Conservation (phyloP, 768 basidiomycete genomes). For the Dioszegia crocea region DNA sequence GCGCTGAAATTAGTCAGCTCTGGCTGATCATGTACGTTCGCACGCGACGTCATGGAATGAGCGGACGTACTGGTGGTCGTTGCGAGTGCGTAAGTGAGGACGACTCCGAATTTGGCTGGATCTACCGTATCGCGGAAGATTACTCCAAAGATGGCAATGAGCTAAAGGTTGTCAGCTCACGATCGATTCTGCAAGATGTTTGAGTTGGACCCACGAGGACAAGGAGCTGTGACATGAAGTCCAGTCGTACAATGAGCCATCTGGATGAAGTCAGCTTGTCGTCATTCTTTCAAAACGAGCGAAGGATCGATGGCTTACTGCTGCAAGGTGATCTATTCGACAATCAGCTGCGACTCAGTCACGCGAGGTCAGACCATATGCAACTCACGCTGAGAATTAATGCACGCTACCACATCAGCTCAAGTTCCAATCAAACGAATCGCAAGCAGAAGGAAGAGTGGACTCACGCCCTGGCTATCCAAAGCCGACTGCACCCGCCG, state of each 20-base stretch:
- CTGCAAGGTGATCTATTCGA: constrained; percentile 23
- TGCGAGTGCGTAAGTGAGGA: constrained; percentile 56
- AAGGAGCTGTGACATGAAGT: constrained; percentile 53
- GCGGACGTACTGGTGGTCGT: constrained; percentile 14
- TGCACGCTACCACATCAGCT: no score
- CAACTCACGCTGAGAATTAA: constrained; percentile 2
- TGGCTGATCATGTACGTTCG: no score
- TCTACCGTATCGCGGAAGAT: constrained; percentile 59
- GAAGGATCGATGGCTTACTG: neutral
- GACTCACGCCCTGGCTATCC: constrained; percentile 29
- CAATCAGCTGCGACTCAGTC: neutral
- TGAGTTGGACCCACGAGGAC: constrained; percentile 1
- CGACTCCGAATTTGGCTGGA: constrained; percentile 63
- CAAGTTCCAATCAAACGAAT: no score
- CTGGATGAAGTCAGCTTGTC: neutral
- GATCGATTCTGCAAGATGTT: neutral
- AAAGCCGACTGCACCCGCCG: constrained; percentile 22
- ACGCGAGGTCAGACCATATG: neutral
- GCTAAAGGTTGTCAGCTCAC: constrained; percentile 34
- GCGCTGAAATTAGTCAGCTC: constrained; percentile 1
- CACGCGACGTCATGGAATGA: no score
- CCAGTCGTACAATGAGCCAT: constrained; percentile 64
- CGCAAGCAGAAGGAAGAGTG: neutral
- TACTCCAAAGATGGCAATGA: constrained; percentile 66
- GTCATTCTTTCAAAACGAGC: neutral